These are phyloP conservation scores for Claviceps fusiformis DNA, from an alignment of 2,329 filamentous ascomycete species.

Conservation along the genomic window DNA sequence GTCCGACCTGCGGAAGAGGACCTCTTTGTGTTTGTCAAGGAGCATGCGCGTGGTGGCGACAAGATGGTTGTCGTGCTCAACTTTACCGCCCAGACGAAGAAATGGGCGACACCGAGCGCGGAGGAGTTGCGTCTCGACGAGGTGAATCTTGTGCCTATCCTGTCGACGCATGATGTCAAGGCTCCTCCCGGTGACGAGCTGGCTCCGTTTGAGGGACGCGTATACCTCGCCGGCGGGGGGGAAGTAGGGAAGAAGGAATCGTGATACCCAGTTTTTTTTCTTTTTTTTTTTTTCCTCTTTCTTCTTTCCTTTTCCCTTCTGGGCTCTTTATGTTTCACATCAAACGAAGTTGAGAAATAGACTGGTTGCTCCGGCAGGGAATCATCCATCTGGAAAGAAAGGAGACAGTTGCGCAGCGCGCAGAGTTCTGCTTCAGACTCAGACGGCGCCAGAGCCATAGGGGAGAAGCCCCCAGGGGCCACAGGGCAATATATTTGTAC, in stretches of 20 bases:
- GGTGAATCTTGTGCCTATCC: slow-evolving; percentile 12
- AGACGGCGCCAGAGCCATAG: too few species aligned
- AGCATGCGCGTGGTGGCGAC: slow-evolving; percentile 11
- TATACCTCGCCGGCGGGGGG: slow-evolving; percentile 13
- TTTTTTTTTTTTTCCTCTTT: neutral
- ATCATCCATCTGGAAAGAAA: too few species aligned
- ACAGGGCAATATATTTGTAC: too few species aligned
- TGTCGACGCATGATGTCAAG: slow-evolving; percentile 15
- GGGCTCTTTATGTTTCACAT: neutral
- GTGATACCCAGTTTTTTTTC: neutral
- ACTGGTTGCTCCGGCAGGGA: too few species aligned
- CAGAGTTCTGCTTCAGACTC: too few species aligned
- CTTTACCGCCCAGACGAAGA: slow-evolving; percentile 18
- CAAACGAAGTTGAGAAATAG: too few species aligned
- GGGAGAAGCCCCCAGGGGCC: too few species aligned
- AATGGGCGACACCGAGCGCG: slow-evolving; percentile 8
- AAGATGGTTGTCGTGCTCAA: slow-evolving; percentile 19
- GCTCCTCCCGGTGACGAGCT: slow-evolving; percentile 8
- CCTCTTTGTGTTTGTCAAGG: slow-evolving; percentile 18
- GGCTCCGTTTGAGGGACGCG: slow-evolving; percentile 18
- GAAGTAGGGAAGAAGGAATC: neutral
- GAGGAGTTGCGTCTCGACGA: slow-evolving; percentile 12
- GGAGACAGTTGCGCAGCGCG: too few species aligned
- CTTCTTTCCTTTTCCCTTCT: neutral
- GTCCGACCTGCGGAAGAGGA: slow-evolving; percentile 13